These are phyloP conservation scores for Sclerotinia minor DNA, from an alignment of 2,329 filamentous ascomycete genomes.

Conservation along the genomic window DNA sequence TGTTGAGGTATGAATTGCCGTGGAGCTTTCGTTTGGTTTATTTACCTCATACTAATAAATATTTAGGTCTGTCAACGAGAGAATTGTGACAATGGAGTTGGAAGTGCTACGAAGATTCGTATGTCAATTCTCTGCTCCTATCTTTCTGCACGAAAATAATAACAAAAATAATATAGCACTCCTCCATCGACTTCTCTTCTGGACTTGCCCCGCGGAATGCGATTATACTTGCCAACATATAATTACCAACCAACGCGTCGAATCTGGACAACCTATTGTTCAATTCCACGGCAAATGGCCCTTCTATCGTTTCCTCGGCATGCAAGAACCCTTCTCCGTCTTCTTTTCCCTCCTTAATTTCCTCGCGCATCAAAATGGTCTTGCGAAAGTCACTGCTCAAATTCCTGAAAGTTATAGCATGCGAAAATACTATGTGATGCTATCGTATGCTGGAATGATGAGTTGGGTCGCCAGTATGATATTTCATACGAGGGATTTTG, in stretches of 20 bases:
- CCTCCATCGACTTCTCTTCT: conserved; percentile 82
- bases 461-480: conserved; percentile 88
- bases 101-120: conserved; percentile 45
- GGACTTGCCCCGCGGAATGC: conserved; percentile 92
- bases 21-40: neutral
- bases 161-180: conserved; percentile 58
- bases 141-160: conserved; percentile 23
- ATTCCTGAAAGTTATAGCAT: conserved; percentile 75
- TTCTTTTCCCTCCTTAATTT: conserved; percentile 93
- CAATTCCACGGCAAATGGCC: conserved; percentile 99
- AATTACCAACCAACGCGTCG: conserved; percentile 70
- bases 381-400: conserved; percentile 65
- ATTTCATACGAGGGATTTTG: conserved; percentile 89
- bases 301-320: conserved; percentile 83
- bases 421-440: conserved; percentile 74
- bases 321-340: conserved; percentile 93
- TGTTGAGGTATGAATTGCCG: conserved; percentile 60
- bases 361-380: conserved; percentile 77
- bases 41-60: conserved; percentile 23
- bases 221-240: conserved; percentile 98
- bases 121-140: conserved; percentile 24
- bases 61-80: conserved; percentile 72
- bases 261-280: conserved; percentile 66
- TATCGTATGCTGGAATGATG: conserved; percentile 77
- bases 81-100: conserved; percentile 71